These are phyloP conservation scores for Saccharomyces uvarum DNA, from an alignment of 1,139 yeast species.

Conservation along the genomic window DNA sequence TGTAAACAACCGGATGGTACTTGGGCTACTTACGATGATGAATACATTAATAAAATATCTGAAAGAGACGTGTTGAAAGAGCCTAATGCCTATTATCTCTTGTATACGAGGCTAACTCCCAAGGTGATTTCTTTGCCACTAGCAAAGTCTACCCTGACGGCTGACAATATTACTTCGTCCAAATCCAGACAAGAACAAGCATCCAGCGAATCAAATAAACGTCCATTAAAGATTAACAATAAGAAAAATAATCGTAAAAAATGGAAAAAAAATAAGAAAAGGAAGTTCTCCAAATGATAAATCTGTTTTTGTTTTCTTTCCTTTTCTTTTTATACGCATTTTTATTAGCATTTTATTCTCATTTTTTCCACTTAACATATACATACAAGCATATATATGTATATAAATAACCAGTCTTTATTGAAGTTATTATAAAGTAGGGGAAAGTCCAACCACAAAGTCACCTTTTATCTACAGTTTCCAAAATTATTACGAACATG, in stretches of 20 bases:
- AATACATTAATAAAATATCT: slow-evolving; percentile 64
- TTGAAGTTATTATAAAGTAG: background rate
- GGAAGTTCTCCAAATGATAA: slow-evolving; percentile 21
- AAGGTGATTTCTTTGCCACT: slow-evolving; percentile 26
- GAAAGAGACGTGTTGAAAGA: slow-evolving; percentile 72
- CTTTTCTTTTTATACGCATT: slow-evolving; percentile 2
- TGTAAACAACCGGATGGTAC: slow-evolving; percentile 85
- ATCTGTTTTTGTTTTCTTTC: background rate
- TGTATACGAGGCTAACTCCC: slow-evolving; percentile 68
- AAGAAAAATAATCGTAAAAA: slow-evolving; percentile 12
- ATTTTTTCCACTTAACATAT: background rate
- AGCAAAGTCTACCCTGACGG: background rate
- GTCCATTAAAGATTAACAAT: slow-evolving; percentile 6
- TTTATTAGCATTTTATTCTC: background rate
- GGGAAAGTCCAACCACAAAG: background rate
- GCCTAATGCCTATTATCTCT: slow-evolving; percentile 81
- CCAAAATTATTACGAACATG: no score
- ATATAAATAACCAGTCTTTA: background rate
- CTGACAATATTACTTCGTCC: slow-evolving; percentile 5
- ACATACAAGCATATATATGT: background rate
- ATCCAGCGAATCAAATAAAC: slow-evolving; percentile 6
- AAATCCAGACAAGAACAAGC: slow-evolving; percentile 4
- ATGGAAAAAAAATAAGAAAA: slow-evolving; percentile 25
- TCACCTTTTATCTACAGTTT: background rate
- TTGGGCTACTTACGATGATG: slow-evolving; percentile 95